phyloP scores from a whole-genome alignment of 225 moss, liverwort and hornwort species.

The Pseudisothecium myosuroides region DNA sequence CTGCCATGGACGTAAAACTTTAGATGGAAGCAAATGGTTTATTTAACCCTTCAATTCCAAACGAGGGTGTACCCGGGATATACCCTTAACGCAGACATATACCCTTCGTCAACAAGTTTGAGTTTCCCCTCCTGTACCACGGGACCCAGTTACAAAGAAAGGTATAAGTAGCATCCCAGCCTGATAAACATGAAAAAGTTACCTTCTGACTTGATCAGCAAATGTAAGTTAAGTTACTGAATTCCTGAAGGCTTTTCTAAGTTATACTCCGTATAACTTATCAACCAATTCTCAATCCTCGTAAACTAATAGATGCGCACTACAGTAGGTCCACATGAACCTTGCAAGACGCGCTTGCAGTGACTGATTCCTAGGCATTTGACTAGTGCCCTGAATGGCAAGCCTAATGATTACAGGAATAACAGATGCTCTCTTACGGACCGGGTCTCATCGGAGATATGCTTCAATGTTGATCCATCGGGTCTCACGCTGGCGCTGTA shows the following conservation, averaged over 20 bases:
- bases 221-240: too few relatives aligned
- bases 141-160: not conserved
- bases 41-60: not conserved
- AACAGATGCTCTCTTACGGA: not conserved
- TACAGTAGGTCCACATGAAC: not conserved
- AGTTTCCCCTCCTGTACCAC: not conserved
- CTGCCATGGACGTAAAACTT: not conserved
- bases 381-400: not conserved
- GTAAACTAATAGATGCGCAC: not conserved
- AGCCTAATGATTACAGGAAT: conserved; percentile 3
- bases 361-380: not conserved
- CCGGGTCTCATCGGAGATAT: not conserved
- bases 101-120: not conserved
- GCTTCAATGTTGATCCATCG: not conserved
- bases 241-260: not conserved
- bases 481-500: not conserved
- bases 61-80: not conserved
- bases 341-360: not conserved
- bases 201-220: not conserved
- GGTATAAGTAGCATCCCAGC: not conserved
- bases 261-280: too few relatives aligned
- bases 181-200: not conserved
- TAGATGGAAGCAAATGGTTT: not conserved
- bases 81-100: not conserved
- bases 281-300: not conserved